phyloP scores from a whole-genome alignment of 164 flowering plant genomes.

The Brasenia schreberi region DNA sequence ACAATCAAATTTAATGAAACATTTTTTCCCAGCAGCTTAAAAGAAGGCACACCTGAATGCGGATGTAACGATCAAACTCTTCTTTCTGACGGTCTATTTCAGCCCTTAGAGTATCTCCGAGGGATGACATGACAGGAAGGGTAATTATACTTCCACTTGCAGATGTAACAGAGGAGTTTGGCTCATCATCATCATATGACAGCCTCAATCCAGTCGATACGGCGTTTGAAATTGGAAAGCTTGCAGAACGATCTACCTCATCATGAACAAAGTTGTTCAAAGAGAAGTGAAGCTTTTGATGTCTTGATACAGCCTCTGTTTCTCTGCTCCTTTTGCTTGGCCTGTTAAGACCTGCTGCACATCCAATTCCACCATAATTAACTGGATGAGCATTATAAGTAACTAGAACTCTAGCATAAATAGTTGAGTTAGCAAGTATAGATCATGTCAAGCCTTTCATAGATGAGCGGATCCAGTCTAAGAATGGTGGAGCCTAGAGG shows the following conservation, averaged over 20 bases:
- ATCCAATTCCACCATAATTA: constrained; percentile 50
- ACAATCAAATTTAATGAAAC: no score
- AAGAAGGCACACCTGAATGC: constrained; percentile 40
- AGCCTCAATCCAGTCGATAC: constrained; percentile 81
- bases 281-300: constrained; percentile 60
- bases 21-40: background rate
- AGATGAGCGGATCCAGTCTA: no score
- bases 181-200: constrained; percentile 84
- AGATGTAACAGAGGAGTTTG: constrained; percentile 56
- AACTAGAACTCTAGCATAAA: no score
- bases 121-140: constrained; percentile 35
- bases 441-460: no score
- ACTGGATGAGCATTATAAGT: constrained; percentile 43
- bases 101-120: constrained; percentile 36
- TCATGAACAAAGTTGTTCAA: constrained; percentile 41
- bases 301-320: constrained; percentile 34
- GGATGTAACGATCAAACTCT: constrained; percentile 59
- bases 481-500: no score
- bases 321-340: constrained; percentile 48
- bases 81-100: constrained; percentile 64
- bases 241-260: constrained; percentile 42
- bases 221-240: constrained; percentile 35
- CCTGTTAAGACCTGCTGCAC: constrained; percentile 20
- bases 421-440: no score
- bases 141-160: constrained; percentile 57